Evolutionary conservation across 164 flowering plant species (phyloP), one percentile per base, ranked within the genome.

Genomic region (Akebia trifoliata): DNA sequence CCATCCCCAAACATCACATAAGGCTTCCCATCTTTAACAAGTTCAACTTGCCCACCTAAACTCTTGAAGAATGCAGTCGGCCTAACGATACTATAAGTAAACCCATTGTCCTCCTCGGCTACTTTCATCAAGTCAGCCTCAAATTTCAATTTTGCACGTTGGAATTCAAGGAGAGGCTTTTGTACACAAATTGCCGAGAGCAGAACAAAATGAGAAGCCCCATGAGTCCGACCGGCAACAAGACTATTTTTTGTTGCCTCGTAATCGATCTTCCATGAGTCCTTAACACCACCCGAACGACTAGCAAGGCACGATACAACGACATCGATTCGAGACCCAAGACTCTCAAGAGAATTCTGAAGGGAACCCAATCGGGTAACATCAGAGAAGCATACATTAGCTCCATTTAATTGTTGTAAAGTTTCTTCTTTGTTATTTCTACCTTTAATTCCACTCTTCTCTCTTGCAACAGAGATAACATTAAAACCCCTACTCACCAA

Each of bases 1-100:
- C 98, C 98, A 69, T 89, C 95, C 21, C 98, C 98, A 76, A 88
- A 92, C 96, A 89, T 89, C 56, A 92, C 95, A 73, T 83, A 92
- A 44, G 98, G 96, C 69, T 92, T 88, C 54, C 98, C 96, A 49
- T 82, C 89, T 63, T 82, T 88, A 45, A 92, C 96, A 63, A 89
- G 69, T 77, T 92, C 98, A 56, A 92, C 87, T 64, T 92, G 98
- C 18, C 98, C 98, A 2, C 86, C 96, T 62, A 92, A 72, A 62
- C 98, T 89, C 78, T 92, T 89, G 66, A 89, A 92, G 62, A 92
- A 86, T 37, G 98, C 98, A 2, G 98, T 92, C 26, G 98, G 98
- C 68, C 98, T 83, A 40, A 92, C 96, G 44, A 92, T 92, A 54
- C 96, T 89, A 34, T 85, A 92, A 17, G 76, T 85, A 45, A 92